phyloP scores from a whole-genome alignment of 768 basidiomycete genomes.

The Suillus tomentosus region DNA sequence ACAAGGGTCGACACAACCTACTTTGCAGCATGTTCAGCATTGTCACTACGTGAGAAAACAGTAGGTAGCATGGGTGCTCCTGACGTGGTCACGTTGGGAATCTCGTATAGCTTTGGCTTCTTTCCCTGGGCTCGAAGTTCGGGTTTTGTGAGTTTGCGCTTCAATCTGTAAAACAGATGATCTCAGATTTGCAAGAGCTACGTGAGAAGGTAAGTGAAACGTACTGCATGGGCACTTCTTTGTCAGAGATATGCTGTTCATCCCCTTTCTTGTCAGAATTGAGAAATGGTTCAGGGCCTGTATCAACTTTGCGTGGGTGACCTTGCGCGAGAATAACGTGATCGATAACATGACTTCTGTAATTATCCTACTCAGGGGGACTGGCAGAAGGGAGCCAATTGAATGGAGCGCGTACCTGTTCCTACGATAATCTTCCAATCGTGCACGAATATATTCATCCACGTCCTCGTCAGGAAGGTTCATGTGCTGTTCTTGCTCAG shows the following conservation, averaged over 20 bases:
- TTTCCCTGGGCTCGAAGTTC: neutral
- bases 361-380: neutral
- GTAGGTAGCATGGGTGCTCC: neutral
- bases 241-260: neutral
- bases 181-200: neutral
- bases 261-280: constrained; percentile 1
- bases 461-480: constrained; percentile 53
- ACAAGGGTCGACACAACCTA: constrained; percentile 15
- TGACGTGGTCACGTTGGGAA: constrained; percentile 4
- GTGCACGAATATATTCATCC: constrained; percentile 46
- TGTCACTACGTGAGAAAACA: constrained; percentile 9
- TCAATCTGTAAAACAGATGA: constrained; percentile 13
- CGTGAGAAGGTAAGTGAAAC: constrained; percentile 7
- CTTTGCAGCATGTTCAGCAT: constrained; percentile 11
- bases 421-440: constrained; percentile 19
- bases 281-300: neutral
- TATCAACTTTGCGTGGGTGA: neutral
- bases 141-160: constrained; percentile 7
- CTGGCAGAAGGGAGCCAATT: constrained; percentile 1
- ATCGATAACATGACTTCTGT: constrained; percentile 9
- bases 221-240: constrained; percentile 13
- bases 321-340: constrained; percentile 4
- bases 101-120: constrained; percentile 1
- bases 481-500: constrained; percentile 57
- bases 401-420: constrained; percentile 18